These are phyloP conservation scores for Tetrahymena borealis DNA, from an alignment of 73 alveolate species.

Conservation along the genomic window DNA sequence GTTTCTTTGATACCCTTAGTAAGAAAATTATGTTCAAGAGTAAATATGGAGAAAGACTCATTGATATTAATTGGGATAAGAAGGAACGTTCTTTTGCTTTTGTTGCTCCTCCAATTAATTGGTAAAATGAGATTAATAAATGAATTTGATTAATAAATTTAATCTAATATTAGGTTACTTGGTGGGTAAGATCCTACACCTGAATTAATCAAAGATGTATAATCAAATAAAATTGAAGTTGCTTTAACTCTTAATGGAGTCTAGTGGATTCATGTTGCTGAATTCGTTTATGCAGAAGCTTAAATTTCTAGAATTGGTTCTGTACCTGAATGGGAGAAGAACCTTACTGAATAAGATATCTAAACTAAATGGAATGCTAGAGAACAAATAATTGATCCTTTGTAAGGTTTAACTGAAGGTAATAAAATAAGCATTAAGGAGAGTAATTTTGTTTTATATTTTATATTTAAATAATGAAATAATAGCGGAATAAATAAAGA, in stretches of 20 bases:
- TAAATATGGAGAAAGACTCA: constrained; percentile 80
- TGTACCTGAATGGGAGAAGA: constrained; percentile 69
- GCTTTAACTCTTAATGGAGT: constrained; percentile 84
- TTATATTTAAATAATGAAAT: too few relatives aligned
- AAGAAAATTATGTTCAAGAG: constrained; percentile 85
- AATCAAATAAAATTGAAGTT: constrained; percentile 65
- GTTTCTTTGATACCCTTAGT: constrained; percentile 90
- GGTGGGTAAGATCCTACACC: constrained; percentile 88
- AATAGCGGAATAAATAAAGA: constrained; percentile 17
- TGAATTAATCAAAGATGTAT: constrained; percentile 61
- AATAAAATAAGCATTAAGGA: neutral
- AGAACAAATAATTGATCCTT: constrained; percentile 20
- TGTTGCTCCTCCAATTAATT: constrained; percentile 89
- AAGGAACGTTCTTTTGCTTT: constrained; percentile 73
- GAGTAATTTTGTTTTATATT: too few relatives aligned
- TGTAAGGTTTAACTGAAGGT: constrained; percentile 16
- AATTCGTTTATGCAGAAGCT: constrained; percentile 81
- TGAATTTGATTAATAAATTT: neutral
- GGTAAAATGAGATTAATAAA: neutral
- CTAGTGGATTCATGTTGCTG: constrained; percentile 87
- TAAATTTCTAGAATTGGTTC: constrained; percentile 69
- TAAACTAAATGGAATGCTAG: constrained; percentile 16
- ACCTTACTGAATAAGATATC: neutral
- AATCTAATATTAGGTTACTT: constrained; percentile 46
- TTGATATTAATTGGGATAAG: constrained; percentile 94